Conservation (phyloP, 2,329 filamentous ascomycete genomes). For the Colletotrichum cuscutae region DNA sequence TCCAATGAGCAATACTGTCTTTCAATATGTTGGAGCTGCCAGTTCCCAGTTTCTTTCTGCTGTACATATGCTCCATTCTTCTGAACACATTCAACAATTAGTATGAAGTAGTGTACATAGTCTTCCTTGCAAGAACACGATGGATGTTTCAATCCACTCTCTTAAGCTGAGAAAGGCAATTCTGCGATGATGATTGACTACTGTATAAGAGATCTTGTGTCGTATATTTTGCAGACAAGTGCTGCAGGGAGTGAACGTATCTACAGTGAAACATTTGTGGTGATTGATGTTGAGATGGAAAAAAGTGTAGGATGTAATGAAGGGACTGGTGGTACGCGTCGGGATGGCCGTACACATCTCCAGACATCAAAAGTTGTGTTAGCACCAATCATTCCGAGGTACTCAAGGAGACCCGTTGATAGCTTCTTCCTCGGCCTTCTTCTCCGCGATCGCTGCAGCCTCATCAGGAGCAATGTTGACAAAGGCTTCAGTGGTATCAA, state of each 20-base stretch:
- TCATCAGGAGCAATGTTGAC: neutral
- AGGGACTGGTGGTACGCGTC: no score
- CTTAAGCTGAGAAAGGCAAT: no score
- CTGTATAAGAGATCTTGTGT: no score
- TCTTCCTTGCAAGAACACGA: neutral
- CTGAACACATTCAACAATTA: neutral
- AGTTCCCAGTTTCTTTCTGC: neutral
- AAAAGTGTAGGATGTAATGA: neutral
- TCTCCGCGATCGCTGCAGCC: neutral
- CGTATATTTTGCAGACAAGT: no score
- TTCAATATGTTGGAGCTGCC: neutral
- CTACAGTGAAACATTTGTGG: no score
- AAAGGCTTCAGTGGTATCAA: constrained; percentile 25
- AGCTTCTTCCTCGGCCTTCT: neutral
- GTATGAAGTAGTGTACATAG: neutral
- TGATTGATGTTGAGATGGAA: no score
- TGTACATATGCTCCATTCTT: neutral
- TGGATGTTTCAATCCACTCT: neutral
- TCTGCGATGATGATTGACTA: no score
- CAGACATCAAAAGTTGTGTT: neutral
- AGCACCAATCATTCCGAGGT: neutral
- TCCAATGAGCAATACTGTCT: neutral
- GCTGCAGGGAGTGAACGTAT: no score
- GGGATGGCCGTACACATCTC: neutral
- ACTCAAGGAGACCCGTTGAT: neutral